These are phyloP conservation scores for Trichoderma pleuroti DNA, from an alignment of 2,329 filamentous ascomycete species.

Conservation along the genomic window DNA sequence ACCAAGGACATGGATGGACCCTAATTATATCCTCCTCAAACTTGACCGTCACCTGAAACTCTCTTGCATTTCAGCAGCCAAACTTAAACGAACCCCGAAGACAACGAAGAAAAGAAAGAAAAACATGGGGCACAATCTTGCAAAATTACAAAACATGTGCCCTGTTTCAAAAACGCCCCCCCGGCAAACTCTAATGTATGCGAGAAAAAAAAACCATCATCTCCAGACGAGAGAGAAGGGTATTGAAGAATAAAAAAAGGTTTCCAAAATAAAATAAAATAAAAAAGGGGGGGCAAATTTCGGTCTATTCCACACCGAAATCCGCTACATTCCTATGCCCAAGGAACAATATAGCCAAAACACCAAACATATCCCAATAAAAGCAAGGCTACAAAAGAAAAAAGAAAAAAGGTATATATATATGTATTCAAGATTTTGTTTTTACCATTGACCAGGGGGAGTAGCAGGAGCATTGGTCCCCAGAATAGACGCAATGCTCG, in stretches of 20 bases:
- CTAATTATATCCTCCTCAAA: not conserved
- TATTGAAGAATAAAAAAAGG: not conserved
- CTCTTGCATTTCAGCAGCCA: not conserved
- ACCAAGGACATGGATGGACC: not conserved
- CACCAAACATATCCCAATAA: not conserved
- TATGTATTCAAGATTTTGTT: not conserved
- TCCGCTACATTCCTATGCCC: not conserved
- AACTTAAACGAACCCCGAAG: not conserved
- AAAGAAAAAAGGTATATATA: not conserved
- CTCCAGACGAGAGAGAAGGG: not conserved
- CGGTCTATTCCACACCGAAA: not conserved
- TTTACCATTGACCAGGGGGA: not conserved
- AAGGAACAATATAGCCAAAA: not conserved
- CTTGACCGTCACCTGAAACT: not conserved
- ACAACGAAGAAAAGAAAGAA: not conserved
- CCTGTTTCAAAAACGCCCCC: not conserved
- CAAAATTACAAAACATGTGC: not conserved
- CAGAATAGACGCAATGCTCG: conserved; percentile 60
- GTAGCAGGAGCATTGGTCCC: not conserved
- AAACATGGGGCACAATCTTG: not conserved
- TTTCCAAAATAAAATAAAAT: too few species aligned
- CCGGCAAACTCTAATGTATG: not conserved
- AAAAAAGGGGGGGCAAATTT: not conserved
- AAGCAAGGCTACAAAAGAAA: not conserved
- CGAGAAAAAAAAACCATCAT: not conserved